Base-by-base conservation (phyloP, 345 rosid genomes). In the Eucalyptus marginata region DNA sequence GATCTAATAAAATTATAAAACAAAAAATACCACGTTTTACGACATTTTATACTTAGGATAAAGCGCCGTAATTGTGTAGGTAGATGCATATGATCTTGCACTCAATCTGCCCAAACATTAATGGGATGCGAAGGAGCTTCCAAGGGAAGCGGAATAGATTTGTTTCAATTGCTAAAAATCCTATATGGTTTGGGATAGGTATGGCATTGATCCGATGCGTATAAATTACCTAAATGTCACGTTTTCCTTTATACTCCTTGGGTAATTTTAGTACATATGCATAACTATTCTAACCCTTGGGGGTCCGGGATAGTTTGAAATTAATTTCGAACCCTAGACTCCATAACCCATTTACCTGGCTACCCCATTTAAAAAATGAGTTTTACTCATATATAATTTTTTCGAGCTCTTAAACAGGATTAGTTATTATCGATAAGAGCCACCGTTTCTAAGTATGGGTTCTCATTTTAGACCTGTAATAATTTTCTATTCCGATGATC, bases 191-290 rank as follows among this genome's bases (percentile, higher is more conserved):
- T 36, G 46, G 6, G 27, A 36, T 1, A 71, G 46, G 83, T 15
- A 31, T 68, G 20, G 0, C 1, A 10, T 68, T 31, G 20, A 29
- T 31, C 43, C 1, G 43, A 68, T 16, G 3, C 10, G 2, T 68
- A n/a, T n/a, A 29, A 64, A n/a, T 14, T 4, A n/a, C 36, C 36
- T 64, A n/a, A 64, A 0, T 27, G 31, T 62, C 15, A 0, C 8
- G 2, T 29, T 62, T 20, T 0, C 36, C 36, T 13, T n/a, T 14
- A 12, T 59, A 59, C 15, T 11, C 0, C 36, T 64, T 13, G 18
- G 71, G 36, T 7, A 29, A 62, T 62, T 62, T 29, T 62, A 62
- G 71, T 13, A 3, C 3, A 62, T 29, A 62, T 62, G 16, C 71
- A 64, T n/a, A 1, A 64, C 3, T 64, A 64, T 7, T 64, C 71